Conservation (phyloP, 176 grass and related monocot species). For the sorghum (Sorghum bicolor) region DNA sequence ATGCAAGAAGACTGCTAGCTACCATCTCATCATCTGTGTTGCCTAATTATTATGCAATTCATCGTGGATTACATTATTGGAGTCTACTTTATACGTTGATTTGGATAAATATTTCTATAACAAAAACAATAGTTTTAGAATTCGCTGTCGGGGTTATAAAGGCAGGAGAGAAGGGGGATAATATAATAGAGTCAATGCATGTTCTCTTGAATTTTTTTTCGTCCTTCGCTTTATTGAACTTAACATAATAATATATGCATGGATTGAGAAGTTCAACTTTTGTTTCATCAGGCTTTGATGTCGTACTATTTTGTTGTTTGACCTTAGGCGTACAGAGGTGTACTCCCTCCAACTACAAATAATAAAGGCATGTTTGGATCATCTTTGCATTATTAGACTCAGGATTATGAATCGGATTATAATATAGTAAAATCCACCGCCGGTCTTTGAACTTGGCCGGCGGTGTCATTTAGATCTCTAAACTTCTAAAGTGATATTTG, state of each 20-base stretch:
- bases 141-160: slow-evolving; percentile 7
- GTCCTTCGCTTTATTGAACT: background rate
- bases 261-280: background rate
- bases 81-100: background rate
- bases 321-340: background rate
- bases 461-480: no score
- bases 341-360: background rate
- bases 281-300: background rate
- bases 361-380: background rate
- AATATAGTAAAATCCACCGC: no score
- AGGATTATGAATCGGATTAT: background rate
- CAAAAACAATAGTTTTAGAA: background rate
- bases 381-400: background rate
- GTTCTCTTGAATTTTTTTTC: background rate
- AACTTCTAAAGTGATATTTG: no score
- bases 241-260: background rate
- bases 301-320: slow-evolving; percentile 8
- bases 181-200: background rate
- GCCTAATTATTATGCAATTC: no score
- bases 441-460: no score
- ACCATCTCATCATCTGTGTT: no score
- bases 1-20: background rate
- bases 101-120: background rate
- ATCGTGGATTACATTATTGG: slow-evolving; percentile 1
- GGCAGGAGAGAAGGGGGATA: background rate